phyloP scores from a whole-genome alignment of 1,284 basidiomycete species.

The Phylloporus sp. region DNA sequence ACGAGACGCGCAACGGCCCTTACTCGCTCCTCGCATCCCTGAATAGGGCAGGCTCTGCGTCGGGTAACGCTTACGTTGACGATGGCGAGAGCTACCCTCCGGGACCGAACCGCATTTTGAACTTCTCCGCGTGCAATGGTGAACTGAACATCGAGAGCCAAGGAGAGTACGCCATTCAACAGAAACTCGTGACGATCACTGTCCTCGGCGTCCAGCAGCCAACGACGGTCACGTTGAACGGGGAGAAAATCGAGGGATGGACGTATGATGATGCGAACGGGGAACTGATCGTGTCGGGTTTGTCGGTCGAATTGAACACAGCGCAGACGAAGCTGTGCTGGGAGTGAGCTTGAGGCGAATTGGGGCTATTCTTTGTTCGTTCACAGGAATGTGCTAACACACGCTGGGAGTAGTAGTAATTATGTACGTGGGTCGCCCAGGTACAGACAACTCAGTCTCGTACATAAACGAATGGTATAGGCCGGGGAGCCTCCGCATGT shows the following conservation, averaged over 20 bases:
- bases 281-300: constrained; percentile 38
- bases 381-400: too few relatives aligned
- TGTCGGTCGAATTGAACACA: constrained; percentile 42
- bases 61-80: constrained; percentile 56
- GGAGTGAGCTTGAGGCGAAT: constrained; percentile 10
- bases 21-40: constrained; percentile 54
- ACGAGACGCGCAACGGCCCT: constrained; percentile 49
- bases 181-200: constrained; percentile 49
- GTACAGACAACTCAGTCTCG: too few relatives aligned
- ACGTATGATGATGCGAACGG: constrained; percentile 36
- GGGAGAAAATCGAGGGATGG: constrained; percentile 37
- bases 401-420: too few relatives aligned
- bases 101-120: constrained; percentile 50
- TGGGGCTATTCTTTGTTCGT: too few relatives aligned
- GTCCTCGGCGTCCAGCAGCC: constrained; percentile 52
- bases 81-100: constrained; percentile 59
- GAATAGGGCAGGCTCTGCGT: constrained; percentile 44
- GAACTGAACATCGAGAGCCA: constrained; percentile 41
- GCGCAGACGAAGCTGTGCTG: constrained; percentile 25
- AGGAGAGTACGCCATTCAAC: constrained; percentile 49
- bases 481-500: too few relatives aligned
- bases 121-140: constrained; percentile 40
- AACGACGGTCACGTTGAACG: constrained; percentile 38
- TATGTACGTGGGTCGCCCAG: too few relatives aligned
- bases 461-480: too few relatives aligned